Conservation (phyloP, 2,329 filamentous ascomycete genomes). For the Beauveria brongniartii region DNA sequence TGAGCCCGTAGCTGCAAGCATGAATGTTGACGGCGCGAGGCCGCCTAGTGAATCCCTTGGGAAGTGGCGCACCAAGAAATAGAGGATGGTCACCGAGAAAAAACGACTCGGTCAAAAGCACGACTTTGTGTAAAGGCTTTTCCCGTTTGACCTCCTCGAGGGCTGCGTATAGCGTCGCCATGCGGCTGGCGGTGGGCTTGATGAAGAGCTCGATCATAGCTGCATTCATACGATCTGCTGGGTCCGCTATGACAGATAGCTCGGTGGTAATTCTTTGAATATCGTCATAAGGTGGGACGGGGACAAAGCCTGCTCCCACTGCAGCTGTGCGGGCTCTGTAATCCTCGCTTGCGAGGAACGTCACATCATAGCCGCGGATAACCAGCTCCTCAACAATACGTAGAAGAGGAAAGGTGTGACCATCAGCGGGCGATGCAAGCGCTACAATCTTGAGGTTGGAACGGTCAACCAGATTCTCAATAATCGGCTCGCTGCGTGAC, state of each 20-base stretch:
- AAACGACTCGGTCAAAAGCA: slow-evolving; percentile 35
- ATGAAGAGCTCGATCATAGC: slow-evolving; percentile 19
- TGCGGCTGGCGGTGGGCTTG: slow-evolving; percentile 26
- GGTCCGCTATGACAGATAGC: slow-evolving; percentile 14
- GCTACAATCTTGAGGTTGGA: slow-evolving; percentile 2
- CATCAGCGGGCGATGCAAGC: slow-evolving; percentile 19
- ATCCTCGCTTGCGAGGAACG: slow-evolving; percentile 30
- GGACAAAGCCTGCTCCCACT: slow-evolving; percentile 30
- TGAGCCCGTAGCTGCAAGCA: slow-evolving; percentile 26
- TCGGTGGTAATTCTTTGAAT: slow-evolving; percentile 1
- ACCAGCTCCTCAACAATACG: slow-evolving; percentile 30
- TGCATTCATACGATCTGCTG: neutral
- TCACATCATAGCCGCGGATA: slow-evolving; percentile 32
- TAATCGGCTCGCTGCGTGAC: neutral
- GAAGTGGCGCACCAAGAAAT: slow-evolving; percentile 28
- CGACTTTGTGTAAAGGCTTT: slow-evolving; percentile 28
- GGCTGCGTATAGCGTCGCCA: slow-evolving; percentile 11
- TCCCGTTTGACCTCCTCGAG: slow-evolving; percentile 26
- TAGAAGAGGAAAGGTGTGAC: slow-evolving; percentile 24
- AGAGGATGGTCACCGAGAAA: slow-evolving; percentile 31
- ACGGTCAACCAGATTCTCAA: neutral
- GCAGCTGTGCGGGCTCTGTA: slow-evolving; percentile 27
- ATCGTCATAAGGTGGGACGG: slow-evolving; percentile 16
- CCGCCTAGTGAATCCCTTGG: slow-evolving; percentile 26
- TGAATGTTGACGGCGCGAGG: slow-evolving; percentile 33